Percentiles rank a stretch among this genome's conserved stretches.
Evolutionary conservation across 1,139 yeast genomes (phyloP).

Genomic region (Taiozyma sp.): DNA sequence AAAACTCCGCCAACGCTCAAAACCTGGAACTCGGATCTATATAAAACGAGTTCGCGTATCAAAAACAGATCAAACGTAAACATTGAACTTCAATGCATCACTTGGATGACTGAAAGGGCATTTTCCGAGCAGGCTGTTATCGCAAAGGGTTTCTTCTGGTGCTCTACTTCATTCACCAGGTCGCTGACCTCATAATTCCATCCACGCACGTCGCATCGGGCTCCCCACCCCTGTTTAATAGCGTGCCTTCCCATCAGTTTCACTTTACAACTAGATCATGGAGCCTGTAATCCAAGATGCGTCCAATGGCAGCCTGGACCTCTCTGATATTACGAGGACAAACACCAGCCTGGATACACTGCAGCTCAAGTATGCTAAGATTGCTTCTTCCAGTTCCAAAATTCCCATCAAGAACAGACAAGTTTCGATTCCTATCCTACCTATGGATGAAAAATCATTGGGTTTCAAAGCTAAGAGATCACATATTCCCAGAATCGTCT

Average conservation of each 20-base stretch:
- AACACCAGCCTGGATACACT: not conserved
- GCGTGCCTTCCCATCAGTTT: not conserved
- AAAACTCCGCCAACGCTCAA: not conserved
- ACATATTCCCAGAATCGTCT: slow-evolving; percentile 18
- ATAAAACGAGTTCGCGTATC: not conserved
- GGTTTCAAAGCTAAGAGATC: slow-evolving; percentile 11
- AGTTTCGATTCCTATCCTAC: slow-evolving; percentile 15
- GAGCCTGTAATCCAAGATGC: not conserved
- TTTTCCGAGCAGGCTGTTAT: not conserved
- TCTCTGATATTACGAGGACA: not conserved
- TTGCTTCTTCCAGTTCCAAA: slow-evolving; percentile 7
- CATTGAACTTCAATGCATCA: not conserved
- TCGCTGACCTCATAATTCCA: not conserved
- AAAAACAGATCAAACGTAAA: not conserved
- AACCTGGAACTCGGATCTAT: not conserved
- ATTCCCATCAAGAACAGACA: slow-evolving; percentile 19
- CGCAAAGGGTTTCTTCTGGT: not conserved
- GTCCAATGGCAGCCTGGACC: not conserved
- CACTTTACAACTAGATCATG: not conserved
- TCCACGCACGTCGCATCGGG: not conserved
- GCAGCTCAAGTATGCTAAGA: slow-evolving; percentile 5
- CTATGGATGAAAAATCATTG: slow-evolving; percentile 10
- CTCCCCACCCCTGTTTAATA: not conserved
- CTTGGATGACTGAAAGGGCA: not conserved
- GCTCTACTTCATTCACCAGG: not conserved